phyloP scores from a whole-genome alignment of 2,329 filamentous ascomycete genomes.

The Byssochlamys sp. region DNA sequence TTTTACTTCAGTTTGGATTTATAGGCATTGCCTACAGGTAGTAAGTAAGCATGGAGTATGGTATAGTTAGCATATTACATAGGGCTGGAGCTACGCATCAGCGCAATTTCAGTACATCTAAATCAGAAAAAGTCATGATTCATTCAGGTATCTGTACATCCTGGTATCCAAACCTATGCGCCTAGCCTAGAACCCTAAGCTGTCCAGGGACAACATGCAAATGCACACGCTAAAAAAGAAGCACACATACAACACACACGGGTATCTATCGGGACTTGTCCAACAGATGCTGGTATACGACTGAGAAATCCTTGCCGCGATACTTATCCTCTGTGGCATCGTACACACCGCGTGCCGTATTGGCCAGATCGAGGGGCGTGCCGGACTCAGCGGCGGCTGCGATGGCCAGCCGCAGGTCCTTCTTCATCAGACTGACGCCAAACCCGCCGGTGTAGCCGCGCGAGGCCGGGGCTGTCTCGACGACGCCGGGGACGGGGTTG shows the following conservation, averaged over 20 bases:
- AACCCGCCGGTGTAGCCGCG: constrained; percentile 71
- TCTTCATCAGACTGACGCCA: constrained; percentile 67
- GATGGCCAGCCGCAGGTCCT: constrained; percentile 65
- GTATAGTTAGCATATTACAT: too few relatives aligned
- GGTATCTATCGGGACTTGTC: constrained; percentile 33
- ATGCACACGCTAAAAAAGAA: background rate
- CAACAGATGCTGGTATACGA: constrained; percentile 62
- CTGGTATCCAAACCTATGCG: background rate
- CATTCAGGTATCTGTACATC: background rate
- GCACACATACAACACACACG: background rate
- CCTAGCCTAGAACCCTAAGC: background rate
- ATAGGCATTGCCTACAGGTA: too few relatives aligned
- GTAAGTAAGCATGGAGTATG: too few relatives aligned
- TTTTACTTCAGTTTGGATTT: too few relatives aligned
- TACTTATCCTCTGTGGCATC: constrained; percentile 54
- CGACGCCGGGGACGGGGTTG: constrained; percentile 81
- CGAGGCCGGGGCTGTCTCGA: constrained; percentile 63
- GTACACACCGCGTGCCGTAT: constrained; percentile 57
- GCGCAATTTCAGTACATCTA: too few relatives aligned
- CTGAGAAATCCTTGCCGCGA: constrained; percentile 67
- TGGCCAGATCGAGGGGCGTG: constrained; percentile 56
- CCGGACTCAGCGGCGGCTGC: constrained; percentile 59
- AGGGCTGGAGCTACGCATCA: too few relatives aligned
- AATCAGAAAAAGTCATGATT: background rate
- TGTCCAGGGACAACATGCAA: background rate